Evolutionary conservation across 2,329 filamentous ascomycete genomes (phyloP), one percentile per base, ranked within the genome.

Genomic region (Diaporthe batatas): DNA sequence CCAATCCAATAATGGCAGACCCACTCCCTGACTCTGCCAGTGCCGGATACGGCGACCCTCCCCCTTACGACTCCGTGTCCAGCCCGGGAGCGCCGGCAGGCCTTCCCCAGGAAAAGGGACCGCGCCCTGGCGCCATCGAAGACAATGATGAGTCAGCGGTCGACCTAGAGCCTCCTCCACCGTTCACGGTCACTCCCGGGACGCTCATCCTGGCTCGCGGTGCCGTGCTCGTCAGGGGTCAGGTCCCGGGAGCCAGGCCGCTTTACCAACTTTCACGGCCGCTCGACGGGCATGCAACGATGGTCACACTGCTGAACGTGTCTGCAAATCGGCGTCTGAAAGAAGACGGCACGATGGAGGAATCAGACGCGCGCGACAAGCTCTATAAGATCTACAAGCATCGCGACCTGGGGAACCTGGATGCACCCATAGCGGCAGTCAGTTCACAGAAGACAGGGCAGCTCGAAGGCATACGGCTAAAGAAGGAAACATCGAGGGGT

Each of bases 161-260:
- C n/a, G 23, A 49, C 25, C 18, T 47, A 4, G 59, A 36, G 25
- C 57, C 59, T 58, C 72, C 72, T 1, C 68, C 68, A 16, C 72
- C 72, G 3, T 73, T 73, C 53, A 68, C 59, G 7, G 42, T 68
- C 34, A 73, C 72, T 5, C 72, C 72, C 21, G 68, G 72, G 2
- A 71, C 58, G 3, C 59, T 73, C 16, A 14, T 73, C 18, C 39
- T 73, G 2, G n/a, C 54, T 5, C 72, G 59, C 2, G 36, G 49
- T 16, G n/a, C 59, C 5, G 10, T 29, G 21, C 34, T 62, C 23
- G 68, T 73, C 5, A 59, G 51, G 2, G 32, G 36, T 7, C 5
- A 36, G 8, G 34, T 68, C 16, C 32, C 68, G 14, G 59, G 59
- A 3, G 59, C 59, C 0, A 55, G 68, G 14, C 59, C 72, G 12